Percentiles rank a stretch among this genome's conserved stretches.
phyloP scores from a whole-genome alignment of 495 filamentous ascomycete genomes.

The Aspergillus haitiensis region DNA sequence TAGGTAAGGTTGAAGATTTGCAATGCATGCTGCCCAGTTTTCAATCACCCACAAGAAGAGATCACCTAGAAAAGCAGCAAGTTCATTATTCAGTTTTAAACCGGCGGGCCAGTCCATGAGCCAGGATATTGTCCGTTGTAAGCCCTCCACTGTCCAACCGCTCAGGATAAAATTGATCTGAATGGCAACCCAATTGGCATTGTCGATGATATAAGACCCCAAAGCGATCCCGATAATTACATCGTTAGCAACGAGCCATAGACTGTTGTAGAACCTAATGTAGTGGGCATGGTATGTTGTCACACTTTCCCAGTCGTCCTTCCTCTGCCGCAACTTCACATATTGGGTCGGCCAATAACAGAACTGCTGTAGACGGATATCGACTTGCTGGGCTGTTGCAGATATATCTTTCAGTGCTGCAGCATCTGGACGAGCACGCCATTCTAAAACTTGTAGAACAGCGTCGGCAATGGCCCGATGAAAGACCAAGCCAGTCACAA shows the following conservation, averaged over 20 bases:
- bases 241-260: conserved; percentile 99
- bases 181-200: conserved; percentile 78
- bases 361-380: conserved; percentile 96
- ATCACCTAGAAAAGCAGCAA: conserved; percentile 90
- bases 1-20: conserved; percentile 71
- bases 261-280: conserved; percentile 97
- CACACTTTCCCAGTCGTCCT: conserved; percentile 92
- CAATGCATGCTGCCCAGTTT: conserved; percentile 88
- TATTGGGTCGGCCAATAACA: conserved; percentile 99
- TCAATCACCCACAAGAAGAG: conserved; percentile 98
- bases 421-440: conserved; percentile 75
- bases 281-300: conserved; percentile 96
- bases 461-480: conserved; percentile 81
- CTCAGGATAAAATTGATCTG: conserved; percentile 77
- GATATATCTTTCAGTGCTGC: conserved; percentile 93
- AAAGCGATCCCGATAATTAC: conserved; percentile 97
- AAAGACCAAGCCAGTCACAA: conserved; percentile 74
- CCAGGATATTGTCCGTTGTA: conserved; percentile 90
- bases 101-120: conserved; percentile 98
- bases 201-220: conserved; percentile 96
- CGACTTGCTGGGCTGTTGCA: conserved; percentile 96
- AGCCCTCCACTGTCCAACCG: conserved; percentile 82
- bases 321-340: conserved; percentile 80
- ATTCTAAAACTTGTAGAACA: conserved; percentile 79
- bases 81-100: conserved; percentile 92